These are phyloP conservation scores for Candida glucosophila DNA, from an alignment of 1,139 yeast species.

Conservation along the genomic window DNA sequence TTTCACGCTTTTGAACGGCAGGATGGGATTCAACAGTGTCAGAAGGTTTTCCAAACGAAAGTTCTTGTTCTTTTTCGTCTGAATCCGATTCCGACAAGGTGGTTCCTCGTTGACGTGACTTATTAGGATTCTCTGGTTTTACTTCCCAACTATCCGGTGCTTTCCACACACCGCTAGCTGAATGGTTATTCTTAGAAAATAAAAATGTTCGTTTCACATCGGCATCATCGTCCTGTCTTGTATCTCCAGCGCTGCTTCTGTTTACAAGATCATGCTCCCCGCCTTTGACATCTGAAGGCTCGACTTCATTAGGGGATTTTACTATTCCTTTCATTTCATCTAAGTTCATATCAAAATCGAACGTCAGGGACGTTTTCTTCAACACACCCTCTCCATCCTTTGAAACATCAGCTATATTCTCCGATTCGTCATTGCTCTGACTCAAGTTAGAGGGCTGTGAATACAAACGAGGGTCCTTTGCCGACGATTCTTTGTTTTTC, in stretches of 20 bases:
- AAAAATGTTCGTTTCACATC: conserved; percentile 1
- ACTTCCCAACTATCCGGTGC: conserved; percentile 85
- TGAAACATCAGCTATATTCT: not conserved
- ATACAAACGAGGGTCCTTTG: not conserved
- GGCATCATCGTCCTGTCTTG: not conserved
- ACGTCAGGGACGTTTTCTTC: conserved; percentile 8
- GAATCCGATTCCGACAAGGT: conserved; percentile 13
- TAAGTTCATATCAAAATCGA: conserved; percentile 40
- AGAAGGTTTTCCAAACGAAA: conserved; percentile 2
- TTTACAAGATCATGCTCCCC: not conserved
- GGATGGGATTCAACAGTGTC: conserved; percentile 1
- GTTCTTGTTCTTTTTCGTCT: conserved; percentile 2
- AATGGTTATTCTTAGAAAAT: not conserved
- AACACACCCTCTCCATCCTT: not conserved
- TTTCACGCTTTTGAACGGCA: conserved; percentile 1
- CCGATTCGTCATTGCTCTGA: not conserved
- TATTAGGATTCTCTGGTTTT: conserved; percentile 21
- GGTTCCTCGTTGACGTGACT: conserved; percentile 5
- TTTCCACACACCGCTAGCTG: conserved; percentile 32
- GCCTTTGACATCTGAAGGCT: not conserved
- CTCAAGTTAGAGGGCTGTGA: not conserved
- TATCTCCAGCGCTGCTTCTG: conserved; percentile 1
- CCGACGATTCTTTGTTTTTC: not conserved
- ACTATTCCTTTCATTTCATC: conserved; percentile 49
- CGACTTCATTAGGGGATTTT: conserved; percentile 14